Evolutionary conservation across 345 rosid genomes (phyloP).

Genomic region (Viola odorata): DNA sequence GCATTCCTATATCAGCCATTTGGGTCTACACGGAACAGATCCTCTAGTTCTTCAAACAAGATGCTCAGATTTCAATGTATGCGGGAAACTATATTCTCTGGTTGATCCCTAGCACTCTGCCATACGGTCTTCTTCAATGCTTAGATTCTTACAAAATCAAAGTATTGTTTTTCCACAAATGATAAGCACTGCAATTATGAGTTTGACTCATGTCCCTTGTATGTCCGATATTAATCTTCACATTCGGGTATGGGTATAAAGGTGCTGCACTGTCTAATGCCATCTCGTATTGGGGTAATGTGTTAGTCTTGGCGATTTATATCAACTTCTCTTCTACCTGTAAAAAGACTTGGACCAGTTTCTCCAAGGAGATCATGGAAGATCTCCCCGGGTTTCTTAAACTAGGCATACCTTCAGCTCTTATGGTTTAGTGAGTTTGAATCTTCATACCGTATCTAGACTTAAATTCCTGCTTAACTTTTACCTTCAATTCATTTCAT

Average conservation of each 20-base stretch:
- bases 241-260: too few species aligned
- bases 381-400: too few species aligned
- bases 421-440: too few species aligned
- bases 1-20: neutral
- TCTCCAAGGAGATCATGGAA: too few species aligned
- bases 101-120: constrained; percentile 30
- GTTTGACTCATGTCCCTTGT: constrained; percentile 25
- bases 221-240: constrained; percentile 18
- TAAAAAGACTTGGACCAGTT: too few species aligned
- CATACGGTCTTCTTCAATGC: constrained; percentile 26
- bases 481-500: neutral
- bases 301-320: too few species aligned
- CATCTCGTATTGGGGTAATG: too few species aligned
- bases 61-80: constrained; percentile 15
- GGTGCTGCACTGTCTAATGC: too few species aligned
- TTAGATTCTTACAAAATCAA: constrained; percentile 15
- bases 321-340: constrained; percentile 23
- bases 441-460: too few species aligned
- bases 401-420: too few species aligned
- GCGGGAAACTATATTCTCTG: constrained; percentile 28
- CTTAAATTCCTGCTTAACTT: neutral
- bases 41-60: constrained; percentile 17
- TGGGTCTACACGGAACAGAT: constrained; percentile 23
- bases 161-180: neutral
- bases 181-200: constrained; percentile 16